These are phyloP conservation scores for Neurospora hispaniola DNA, from an alignment of 495 filamentous ascomycete species.

Conservation along the genomic window DNA sequence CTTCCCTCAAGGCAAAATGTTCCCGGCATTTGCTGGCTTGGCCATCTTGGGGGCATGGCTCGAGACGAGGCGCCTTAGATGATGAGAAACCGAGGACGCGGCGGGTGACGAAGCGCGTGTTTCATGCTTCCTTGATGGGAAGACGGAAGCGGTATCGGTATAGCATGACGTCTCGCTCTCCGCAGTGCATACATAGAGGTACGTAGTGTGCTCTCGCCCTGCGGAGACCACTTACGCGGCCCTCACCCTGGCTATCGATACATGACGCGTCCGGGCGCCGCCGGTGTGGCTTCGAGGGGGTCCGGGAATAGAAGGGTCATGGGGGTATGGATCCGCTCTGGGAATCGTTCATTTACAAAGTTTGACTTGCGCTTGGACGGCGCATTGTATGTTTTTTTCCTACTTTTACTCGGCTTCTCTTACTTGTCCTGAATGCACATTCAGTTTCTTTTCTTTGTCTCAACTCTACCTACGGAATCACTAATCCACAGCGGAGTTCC, in stretches of 20 bases:
- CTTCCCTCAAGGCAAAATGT: constrained; percentile 36
- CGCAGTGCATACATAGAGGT: neutral
- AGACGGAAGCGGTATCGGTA: neutral
- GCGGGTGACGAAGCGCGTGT: neutral
- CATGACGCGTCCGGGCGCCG: neutral
- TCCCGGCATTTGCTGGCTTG: constrained; percentile 16
- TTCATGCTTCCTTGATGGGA: neutral
- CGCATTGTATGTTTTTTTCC: neutral
- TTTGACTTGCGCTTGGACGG: neutral
- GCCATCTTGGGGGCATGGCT: constrained; percentile 25
- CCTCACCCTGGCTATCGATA: neutral
- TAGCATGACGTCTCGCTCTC: neutral
- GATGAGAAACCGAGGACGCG: neutral
- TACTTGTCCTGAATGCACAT: neutral
- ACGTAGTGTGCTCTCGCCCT: neutral
- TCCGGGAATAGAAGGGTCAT: neutral
- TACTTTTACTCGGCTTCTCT: neutral
- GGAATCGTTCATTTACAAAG: neutral
- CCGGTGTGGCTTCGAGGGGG: neutral
- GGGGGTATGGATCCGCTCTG: neutral
- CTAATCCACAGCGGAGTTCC: neutral
- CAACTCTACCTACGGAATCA: neutral
- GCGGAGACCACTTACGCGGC: neutral
- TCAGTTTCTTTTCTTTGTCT: neutral
- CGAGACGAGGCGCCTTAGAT: constrained; percentile 10